Base-by-base conservation (phyloP, 1,284 basidiomycete genomes). In the Boletus hoseneyae region DNA sequence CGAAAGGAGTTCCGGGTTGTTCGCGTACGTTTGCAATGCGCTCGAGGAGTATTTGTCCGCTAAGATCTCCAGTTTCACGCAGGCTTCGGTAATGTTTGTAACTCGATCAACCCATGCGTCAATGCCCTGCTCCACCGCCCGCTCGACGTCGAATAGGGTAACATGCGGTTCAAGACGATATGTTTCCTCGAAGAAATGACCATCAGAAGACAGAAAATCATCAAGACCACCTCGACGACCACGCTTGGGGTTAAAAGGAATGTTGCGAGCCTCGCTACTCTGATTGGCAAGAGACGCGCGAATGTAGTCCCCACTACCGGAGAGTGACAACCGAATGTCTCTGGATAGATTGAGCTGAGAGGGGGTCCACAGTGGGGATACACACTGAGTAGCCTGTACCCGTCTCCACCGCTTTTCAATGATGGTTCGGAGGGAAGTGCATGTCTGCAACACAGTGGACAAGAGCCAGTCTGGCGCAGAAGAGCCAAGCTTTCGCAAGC, bases 321-420 rank as follows among this genome's bases (percentile, higher is more conserved):
- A 11, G 36, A 37, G 19, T 6, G 36, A 4, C 23, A 25, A 7
- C 23, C 6, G 6, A 25, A 25, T 25, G 23, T 25, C 23, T 25
- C 23, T 4, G 10, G 27, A 10, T 29, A 29, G 10, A 36, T 69
- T 50, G 9, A 67, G 52, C 0, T 13, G 27, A 6, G 56, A 49
- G 1, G 66, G 66, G 16, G 36, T 55, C 64, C 61, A 70, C 10
- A 35, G 23, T 57, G 55, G 15, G 30, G 46, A 42, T 23, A 29
- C 8, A 30, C 25, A 13, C 35, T 69, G 48, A 27, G 7, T 8
- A 1, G 23, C 23, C 23, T 25, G 23, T 6, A 6, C 23, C 5
- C 7, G 23, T 25, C 7, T 25, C 23, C 52, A 55, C 30, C 52
- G 35, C 21, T 30, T 25, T 13, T 51, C 48, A 7, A 54, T 29